Percentiles rank a stretch among this genome's conserved stretches.
Conservation (phyloP, 352 stramenopile species). For the Pythium phragmiticola region DNA sequence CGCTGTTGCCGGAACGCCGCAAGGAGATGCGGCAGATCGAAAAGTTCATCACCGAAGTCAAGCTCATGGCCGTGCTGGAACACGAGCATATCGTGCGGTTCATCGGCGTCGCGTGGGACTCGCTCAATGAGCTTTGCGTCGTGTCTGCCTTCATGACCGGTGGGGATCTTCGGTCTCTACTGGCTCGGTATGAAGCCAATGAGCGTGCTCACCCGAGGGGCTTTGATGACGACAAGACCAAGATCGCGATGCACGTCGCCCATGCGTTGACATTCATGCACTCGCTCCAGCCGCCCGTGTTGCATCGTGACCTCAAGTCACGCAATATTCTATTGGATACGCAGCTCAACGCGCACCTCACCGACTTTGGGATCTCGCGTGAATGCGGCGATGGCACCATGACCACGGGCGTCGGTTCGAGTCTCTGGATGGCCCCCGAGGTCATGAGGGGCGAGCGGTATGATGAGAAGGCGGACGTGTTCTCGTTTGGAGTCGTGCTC, state of each 20-base stretch:
- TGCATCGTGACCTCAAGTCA: constrained; percentile 21
- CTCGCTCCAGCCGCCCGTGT: constrained; percentile 9
- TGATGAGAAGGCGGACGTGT: constrained; percentile 26
- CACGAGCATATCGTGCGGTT: constrained; percentile 67
- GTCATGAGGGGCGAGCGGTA: constrained; percentile 29
- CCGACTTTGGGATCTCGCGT: constrained; percentile 22
- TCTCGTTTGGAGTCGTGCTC: constrained; percentile 54
- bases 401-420: constrained; percentile 19
- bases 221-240: constrained; percentile 15
- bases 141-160: constrained; percentile 32
- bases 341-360: constrained; percentile 17
- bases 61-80: constrained; percentile 54
- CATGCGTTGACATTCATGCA: constrained; percentile 20
- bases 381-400: constrained; percentile 17
- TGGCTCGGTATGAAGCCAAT: constrained; percentile 6
- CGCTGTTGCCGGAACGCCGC: constrained; percentile 42
- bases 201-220: background rate
- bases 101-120: constrained; percentile 61
- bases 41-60: constrained; percentile 50
- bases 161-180: constrained; percentile 17
- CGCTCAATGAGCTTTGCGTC: constrained; percentile 26
- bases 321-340: constrained; percentile 19
- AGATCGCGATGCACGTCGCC: constrained; percentile 21
- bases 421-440: constrained; percentile 34
- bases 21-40: constrained; percentile 55